Percentiles rank a stretch among this genome's conserved stretches.
Evolutionary conservation across 169 alveolate genomes (phyloP).

Genomic region (Cryptosporidium andersoni): DNA sequence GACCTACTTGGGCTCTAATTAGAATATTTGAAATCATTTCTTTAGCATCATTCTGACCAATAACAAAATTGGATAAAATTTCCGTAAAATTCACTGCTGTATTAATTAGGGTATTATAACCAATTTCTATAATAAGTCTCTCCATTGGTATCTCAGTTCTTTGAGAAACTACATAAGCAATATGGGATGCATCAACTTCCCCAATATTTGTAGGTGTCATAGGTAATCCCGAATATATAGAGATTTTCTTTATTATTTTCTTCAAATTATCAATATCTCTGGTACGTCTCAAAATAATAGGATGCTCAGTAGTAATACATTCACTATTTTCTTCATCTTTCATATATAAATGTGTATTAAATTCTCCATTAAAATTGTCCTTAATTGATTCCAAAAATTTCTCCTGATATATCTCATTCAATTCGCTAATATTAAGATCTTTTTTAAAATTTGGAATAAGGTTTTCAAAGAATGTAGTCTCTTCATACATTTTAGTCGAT

Average conservation of each 20-base stretch:
- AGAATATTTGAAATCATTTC: constrained; percentile 10
- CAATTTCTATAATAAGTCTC: constrained; percentile 7
- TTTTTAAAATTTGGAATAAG: too few species aligned
- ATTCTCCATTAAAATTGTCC: too few species aligned
- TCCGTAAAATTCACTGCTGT: constrained; percentile 4
- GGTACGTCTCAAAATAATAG: neutral
- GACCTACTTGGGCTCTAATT: neutral
- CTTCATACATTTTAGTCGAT: too few species aligned
- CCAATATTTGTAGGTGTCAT: constrained; percentile 29
- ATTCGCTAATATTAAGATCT: too few species aligned
- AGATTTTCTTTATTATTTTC: constrained; percentile 7
- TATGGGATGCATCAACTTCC: constrained; percentile 49
- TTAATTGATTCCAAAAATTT: too few species aligned
- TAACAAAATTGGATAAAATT: constrained; percentile 11
- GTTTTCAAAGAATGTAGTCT: neutral
- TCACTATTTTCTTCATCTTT: neutral
- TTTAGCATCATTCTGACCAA: constrained; percentile 28
- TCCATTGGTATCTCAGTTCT: neutral
- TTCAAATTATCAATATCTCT: constrained; percentile 18
- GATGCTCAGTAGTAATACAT: constrained; percentile 12
- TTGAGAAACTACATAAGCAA: constrained; percentile 36
- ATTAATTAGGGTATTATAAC: constrained; percentile 10
- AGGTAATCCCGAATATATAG: constrained; percentile 2
- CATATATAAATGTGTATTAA: too few species aligned
- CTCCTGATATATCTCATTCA: too few species aligned